Evolutionary conservation across 2,329 filamentous ascomycete species (phyloP).

Genomic region (Paecilomyces dactylethromorphus): DNA sequence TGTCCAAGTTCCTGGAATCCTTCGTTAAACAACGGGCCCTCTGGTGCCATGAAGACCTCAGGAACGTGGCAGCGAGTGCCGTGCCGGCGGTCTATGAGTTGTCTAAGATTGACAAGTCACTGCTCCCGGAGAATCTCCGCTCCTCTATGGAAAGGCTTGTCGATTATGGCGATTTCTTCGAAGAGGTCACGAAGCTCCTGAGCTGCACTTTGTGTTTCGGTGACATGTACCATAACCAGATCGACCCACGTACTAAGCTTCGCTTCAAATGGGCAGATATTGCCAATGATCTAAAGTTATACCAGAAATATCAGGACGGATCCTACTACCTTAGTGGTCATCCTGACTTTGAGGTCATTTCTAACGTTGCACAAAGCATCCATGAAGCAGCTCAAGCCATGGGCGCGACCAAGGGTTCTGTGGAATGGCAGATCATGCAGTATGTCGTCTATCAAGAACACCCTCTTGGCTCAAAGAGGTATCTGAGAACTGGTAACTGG

Average conservation of each 20-base stretch:
- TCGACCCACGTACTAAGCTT: background rate
- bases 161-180: background rate
- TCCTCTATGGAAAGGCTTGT: background rate
- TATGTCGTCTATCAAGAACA: background rate
- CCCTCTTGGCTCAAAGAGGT: background rate
- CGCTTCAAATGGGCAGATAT: background rate
- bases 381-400: background rate
- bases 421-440: background rate
- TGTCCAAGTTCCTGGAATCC: background rate
- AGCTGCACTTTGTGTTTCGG: background rate
- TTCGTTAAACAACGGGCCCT: background rate
- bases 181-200: background rate
- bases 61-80: background rate
- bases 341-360: background rate
- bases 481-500: background rate
- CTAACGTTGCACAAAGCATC: background rate
- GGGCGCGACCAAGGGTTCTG: background rate
- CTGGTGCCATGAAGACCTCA: background rate
- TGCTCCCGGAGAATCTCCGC: background rate
- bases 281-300: background rate
- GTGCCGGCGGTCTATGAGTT: background rate
- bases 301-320: background rate
- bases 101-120: background rate
- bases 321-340: background rate
- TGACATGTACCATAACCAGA: background rate